Conservation (phyloP, 495 filamentous ascomycete species). For the Neurospora tetraspora region DNA sequence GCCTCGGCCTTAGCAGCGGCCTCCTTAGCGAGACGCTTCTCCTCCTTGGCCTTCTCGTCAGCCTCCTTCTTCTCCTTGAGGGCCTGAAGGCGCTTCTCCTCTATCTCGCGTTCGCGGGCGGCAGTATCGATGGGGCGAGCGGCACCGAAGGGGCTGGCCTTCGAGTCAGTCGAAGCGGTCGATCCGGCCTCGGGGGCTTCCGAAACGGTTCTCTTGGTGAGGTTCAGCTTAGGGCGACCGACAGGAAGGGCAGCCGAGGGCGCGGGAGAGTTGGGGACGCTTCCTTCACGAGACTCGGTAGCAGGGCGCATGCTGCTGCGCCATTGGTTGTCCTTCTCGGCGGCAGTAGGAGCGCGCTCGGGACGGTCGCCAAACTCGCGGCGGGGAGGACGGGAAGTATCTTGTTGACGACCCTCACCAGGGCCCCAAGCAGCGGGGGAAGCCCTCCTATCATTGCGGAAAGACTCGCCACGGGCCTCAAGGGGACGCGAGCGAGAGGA, state of each 20-base stretch:
- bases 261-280: slow-evolving; percentile 58
- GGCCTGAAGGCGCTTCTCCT: slow-evolving; percentile 68
- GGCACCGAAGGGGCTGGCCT: slow-evolving; percentile 86
- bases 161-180: slow-evolving; percentile 42
- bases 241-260: slow-evolving; percentile 41
- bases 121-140: slow-evolving; percentile 85
- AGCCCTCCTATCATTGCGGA: slow-evolving; percentile 48
- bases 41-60: slow-evolving; percentile 76
- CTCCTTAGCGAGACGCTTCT: slow-evolving; percentile 58
- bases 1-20: slow-evolving; percentile 48
- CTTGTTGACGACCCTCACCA: slow-evolving; percentile 26
- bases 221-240: slow-evolving; percentile 67
- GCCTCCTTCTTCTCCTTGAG: slow-evolving; percentile 75
- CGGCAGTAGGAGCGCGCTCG: slow-evolving; percentile 69
- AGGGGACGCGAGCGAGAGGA: slow-evolving; percentile 58
- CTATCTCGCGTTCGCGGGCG: slow-evolving; percentile 75
- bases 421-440: slow-evolving; percentile 73
- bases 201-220: slow-evolving; percentile 78
- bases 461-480: slow-evolving; percentile 41
- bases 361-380: slow-evolving; percentile 67
- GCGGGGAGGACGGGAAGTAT: slow-evolving; percentile 67
- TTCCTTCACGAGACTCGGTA: slow-evolving; percentile 38
- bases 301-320: slow-evolving; percentile 66
- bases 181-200: slow-evolving; percentile 39
- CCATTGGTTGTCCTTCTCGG: slow-evolving; percentile 83